Percentiles rank a stretch among this genome's conserved stretches.
Conservation (phyloP, 2,329 filamentous ascomycete genomes). For the Cercospora brassicicola region DNA sequence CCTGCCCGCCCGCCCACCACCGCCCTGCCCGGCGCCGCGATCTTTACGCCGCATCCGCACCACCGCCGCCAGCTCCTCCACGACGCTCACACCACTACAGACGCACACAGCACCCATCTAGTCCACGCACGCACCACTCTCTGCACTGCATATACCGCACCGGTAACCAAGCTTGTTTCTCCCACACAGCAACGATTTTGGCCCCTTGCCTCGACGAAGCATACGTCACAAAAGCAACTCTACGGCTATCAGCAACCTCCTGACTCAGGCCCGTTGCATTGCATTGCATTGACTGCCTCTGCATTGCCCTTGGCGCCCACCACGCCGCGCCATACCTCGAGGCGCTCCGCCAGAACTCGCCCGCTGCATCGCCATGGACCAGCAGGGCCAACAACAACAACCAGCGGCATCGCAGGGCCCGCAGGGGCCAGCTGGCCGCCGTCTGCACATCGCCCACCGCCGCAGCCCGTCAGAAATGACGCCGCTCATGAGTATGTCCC, state of each 20-base stretch:
- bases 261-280: conserved; percentile 14
- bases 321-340: neutral
- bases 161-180: conserved; percentile 14
- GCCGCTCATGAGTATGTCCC: conserved; percentile 90
- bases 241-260: conserved; percentile 8
- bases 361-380: conserved; percentile 42
- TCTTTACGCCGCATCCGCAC: neutral
- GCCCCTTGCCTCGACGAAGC: conserved; percentile 19
- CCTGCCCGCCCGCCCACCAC: neutral
- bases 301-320: conserved; percentile 6
- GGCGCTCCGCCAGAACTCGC: neutral
- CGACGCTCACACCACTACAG: neutral
- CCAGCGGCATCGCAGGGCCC: conserved; percentile 49
- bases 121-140: conserved; percentile 17
- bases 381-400: conserved; percentile 55
- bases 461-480: conserved; percentile 96
- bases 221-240: conserved; percentile 32
- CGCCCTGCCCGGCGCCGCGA: conserved; percentile 3
- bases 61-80: neutral
- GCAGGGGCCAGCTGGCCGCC: conserved; percentile 75
- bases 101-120: neutral
- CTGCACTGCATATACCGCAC: conserved; percentile 18
- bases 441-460: conserved; percentile 94
- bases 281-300: conserved; percentile 8
- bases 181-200: conserved; percentile 20